Conservation (phyloP, 2,329 filamentous ascomycete species). For the Tolypocladium sp. region DNA sequence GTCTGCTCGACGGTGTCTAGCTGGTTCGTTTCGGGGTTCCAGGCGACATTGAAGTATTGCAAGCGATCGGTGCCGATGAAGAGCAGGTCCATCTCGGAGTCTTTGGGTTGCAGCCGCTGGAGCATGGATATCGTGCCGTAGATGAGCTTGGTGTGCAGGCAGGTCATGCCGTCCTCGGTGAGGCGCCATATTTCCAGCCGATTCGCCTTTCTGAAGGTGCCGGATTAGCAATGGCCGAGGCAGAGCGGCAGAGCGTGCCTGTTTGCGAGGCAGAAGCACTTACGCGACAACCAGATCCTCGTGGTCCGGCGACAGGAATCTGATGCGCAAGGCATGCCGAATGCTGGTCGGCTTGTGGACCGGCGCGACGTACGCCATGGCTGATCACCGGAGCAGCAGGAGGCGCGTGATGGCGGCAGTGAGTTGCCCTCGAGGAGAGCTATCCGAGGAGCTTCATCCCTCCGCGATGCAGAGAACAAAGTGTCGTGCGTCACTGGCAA, state of each 20-base stretch:
- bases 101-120: slow-evolving; percentile 66
- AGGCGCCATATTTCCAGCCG: slow-evolving; percentile 76
- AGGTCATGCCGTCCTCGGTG: slow-evolving; percentile 51
- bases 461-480: not conserved
- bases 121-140: slow-evolving; percentile 85
- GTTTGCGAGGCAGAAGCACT: slow-evolving; percentile 21
- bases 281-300: slow-evolving; percentile 86
- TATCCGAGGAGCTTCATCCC: slow-evolving; percentile 16
- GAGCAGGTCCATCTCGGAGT: slow-evolving; percentile 70
- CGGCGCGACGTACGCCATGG: slow-evolving; percentile 89
- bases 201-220: slow-evolving; percentile 60
- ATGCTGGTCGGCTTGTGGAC: slow-evolving; percentile 90
- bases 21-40: slow-evolving; percentile 52
- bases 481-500: not conserved
- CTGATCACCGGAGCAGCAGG: slow-evolving; percentile 2
- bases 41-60: slow-evolving; percentile 83
- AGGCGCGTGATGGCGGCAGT: not conserved
- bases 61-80: slow-evolving; percentile 88
- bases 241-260: not conserved
- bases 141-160: slow-evolving; percentile 61
- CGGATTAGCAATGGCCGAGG: not conserved
- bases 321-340: slow-evolving; percentile 75
- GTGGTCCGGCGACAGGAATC: slow-evolving; percentile 63
- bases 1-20: slow-evolving; percentile 43
- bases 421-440: slow-evolving; percentile 13